Evolutionary conservation across 768 basidiomycete species (phyloP).

Genomic region (Mycena alexandri): DNA sequence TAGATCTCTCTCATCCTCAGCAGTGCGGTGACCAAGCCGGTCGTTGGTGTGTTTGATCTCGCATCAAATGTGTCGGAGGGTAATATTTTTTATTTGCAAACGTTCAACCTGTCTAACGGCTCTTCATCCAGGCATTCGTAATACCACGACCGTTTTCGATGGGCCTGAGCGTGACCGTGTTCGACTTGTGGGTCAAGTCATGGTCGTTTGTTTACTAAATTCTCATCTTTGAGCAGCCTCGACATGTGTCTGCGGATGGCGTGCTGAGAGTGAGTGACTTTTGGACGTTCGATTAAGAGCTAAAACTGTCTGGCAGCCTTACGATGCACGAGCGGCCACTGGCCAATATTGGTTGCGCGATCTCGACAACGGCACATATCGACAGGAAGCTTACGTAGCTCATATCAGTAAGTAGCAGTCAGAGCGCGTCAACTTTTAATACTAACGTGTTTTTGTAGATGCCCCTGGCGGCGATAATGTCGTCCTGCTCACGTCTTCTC

Average conservation of each 20-base stretch:
- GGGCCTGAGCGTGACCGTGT: conserved; percentile 89
- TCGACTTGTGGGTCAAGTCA: conserved; percentile 69
- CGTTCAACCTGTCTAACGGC: conserved; percentile 15
- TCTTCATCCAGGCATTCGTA: conserved; percentile 81
- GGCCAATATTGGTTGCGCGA: conserved; percentile 99
- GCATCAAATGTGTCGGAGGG: conserved; percentile 96
- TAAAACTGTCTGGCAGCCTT: conserved; percentile 67
- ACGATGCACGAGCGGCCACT: conserved; percentile 88
- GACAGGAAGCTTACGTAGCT: conserved; percentile 89
- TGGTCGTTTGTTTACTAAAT: not conserved
- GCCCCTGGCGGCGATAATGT: conserved; percentile 85
- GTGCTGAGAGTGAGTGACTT: conserved; percentile 78
- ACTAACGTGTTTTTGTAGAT: conserved; percentile 55
- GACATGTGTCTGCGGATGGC: conserved; percentile 88
- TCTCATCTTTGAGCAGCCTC: conserved; percentile 64
- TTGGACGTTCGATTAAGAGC: conserved; percentile 12
- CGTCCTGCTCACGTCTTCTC: conserved; percentile 81
- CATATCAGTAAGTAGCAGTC: conserved; percentile 77
- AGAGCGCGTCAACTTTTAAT: conserved; percentile 9
- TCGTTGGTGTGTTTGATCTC: conserved; percentile 95
- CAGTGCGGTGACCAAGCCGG: conserved; percentile 95
- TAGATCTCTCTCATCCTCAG: conserved; percentile 1
- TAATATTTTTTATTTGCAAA: conserved; percentile 39
- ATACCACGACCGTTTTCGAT: conserved; percentile 98
- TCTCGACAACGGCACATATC: conserved; percentile 88